A percentile compares a stretch with the other conserved stretches of the same genome.
Evolutionary conservation across 345 rosid species (phyloP).

Genomic region (Dipteronia sinensis): DNA sequence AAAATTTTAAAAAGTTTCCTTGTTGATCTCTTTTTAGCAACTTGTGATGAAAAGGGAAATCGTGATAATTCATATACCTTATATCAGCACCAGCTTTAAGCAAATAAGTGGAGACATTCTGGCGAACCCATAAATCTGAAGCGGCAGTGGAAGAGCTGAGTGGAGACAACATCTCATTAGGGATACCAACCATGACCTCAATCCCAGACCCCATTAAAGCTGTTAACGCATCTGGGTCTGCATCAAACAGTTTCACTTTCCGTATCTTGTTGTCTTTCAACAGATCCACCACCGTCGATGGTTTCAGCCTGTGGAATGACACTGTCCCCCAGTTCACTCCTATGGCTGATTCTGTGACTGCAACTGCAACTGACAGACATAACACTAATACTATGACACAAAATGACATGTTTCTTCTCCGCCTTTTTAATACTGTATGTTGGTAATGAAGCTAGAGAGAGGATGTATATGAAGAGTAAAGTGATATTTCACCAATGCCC

Average conservation of each 20-base stretch:
- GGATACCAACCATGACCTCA: slow-evolving; percentile 87
- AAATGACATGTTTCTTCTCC: slow-evolving; percentile 28
- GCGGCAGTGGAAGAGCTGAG: slow-evolving; percentile 55
- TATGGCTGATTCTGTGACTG: slow-evolving; percentile 56
- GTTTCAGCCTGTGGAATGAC: slow-evolving; percentile 65
- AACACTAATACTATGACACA: slow-evolving; percentile 14
- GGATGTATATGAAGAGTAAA: neutral
- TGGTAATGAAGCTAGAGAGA: neutral
- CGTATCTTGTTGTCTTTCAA: slow-evolving; percentile 68
- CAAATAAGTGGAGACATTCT: slow-evolving; percentile 72
- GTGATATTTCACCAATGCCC: neutral
- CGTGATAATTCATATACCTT: slow-evolving; percentile 41
- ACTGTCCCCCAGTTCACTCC: slow-evolving; percentile 97
- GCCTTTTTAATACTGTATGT: neutral
- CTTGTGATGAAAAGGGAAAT: neutral
- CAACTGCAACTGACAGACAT: slow-evolving; percentile 19
- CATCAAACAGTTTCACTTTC: slow-evolving; percentile 86
- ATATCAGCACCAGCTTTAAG: slow-evolving; percentile 82
- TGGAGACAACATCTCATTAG: slow-evolving; percentile 71
- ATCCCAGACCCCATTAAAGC: slow-evolving; percentile 80
- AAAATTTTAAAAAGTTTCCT: neutral
- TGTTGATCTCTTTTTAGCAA: neutral
- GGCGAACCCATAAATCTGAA: slow-evolving; percentile 78
- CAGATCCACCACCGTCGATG: slow-evolving; percentile 94
- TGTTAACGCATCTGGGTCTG: slow-evolving; percentile 61